Conservation (phyloP, 225 moss, liverwort and hornwort genomes). For the Antitrichia curtipendula region DNA sequence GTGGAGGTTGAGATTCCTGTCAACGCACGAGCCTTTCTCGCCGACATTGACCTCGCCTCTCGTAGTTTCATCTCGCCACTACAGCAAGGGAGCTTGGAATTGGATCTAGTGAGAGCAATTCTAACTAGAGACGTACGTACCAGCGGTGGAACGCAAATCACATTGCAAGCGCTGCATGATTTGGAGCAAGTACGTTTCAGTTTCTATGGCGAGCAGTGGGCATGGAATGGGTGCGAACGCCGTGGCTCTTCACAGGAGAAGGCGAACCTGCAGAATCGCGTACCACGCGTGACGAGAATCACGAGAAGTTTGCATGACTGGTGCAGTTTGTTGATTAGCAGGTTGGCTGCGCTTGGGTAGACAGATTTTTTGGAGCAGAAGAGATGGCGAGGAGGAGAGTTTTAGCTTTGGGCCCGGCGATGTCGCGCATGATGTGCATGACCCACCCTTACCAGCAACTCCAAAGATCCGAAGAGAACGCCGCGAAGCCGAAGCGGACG, state of each 20-base stretch:
- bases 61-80: not conserved
- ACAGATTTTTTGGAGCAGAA: not conserved
- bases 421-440: slow-evolving; percentile 44
- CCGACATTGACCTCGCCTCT: not conserved
- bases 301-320: not conserved
- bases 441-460: slow-evolving; percentile 30
- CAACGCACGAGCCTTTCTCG: not conserved
- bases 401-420: slow-evolving; percentile 36
- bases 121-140: not conserved
- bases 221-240: not conserved
- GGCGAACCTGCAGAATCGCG: not conserved
- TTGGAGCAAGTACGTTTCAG: not conserved
- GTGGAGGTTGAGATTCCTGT: not conserved
- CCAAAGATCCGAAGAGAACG: not conserved
- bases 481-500: not conserved
- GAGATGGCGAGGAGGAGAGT: slow-evolving; percentile 42
- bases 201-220: not conserved
- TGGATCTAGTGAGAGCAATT: not conserved
- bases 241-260: not conserved
- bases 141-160: not conserved
- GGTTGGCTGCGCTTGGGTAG: not conserved
- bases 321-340: not conserved
- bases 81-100: not conserved
- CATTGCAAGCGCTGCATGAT: not conserved
- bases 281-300: not conserved